Evolutionary conservation across 2,329 filamentous ascomycete species (phyloP).

Genomic region (Alternaria consortialis): DNA sequence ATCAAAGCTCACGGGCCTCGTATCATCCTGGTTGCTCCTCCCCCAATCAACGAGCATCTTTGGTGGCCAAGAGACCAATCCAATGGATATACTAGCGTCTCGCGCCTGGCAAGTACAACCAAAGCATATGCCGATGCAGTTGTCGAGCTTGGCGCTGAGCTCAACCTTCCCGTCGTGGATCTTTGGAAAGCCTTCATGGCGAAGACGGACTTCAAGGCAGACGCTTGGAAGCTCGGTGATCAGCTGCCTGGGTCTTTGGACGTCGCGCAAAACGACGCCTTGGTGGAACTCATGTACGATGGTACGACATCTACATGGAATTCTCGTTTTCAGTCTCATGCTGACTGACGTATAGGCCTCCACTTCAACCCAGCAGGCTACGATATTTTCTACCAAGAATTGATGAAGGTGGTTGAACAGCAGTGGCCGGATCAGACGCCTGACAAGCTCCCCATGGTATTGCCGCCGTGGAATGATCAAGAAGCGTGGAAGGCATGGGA

Average conservation of each 20-base stretch:
- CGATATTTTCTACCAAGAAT: conserved; percentile 62
- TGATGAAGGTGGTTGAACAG: conserved; percentile 61
- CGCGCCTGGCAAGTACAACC: conserved; percentile 67
- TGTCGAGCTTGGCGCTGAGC: conserved; percentile 66
- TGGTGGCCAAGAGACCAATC: conserved; percentile 59
- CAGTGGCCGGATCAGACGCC: conserved; percentile 66
- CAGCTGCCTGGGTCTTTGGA: conserved; percentile 65
- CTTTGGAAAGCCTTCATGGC: conserved; percentile 82
- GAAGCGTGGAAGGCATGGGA: conserved; percentile 45
- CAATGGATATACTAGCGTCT: conserved; percentile 47
- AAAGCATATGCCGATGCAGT: conserved; percentile 73
- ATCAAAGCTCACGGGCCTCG: conserved; percentile 75
- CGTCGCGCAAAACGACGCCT: conserved; percentile 64
- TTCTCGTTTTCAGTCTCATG: background rate
- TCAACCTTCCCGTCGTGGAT: conserved; percentile 73
- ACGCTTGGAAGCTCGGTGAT: conserved; percentile 53
- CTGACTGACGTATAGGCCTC: conserved; percentile 55
- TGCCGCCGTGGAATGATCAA: conserved; percentile 63
- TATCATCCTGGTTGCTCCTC: conserved; percentile 81
- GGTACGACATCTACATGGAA: conserved; percentile 53
- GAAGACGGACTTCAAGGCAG: conserved; percentile 61
- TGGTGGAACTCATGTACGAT: conserved; percentile 64
- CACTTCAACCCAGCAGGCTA: conserved; percentile 68
- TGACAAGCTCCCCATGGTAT: conserved; percentile 60
- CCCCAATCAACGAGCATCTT: conserved; percentile 81